These are phyloP conservation scores for Cyphellophora europaea DNA, from an alignment of 2,329 filamentous ascomycete genomes.

Conservation along the genomic window DNA sequence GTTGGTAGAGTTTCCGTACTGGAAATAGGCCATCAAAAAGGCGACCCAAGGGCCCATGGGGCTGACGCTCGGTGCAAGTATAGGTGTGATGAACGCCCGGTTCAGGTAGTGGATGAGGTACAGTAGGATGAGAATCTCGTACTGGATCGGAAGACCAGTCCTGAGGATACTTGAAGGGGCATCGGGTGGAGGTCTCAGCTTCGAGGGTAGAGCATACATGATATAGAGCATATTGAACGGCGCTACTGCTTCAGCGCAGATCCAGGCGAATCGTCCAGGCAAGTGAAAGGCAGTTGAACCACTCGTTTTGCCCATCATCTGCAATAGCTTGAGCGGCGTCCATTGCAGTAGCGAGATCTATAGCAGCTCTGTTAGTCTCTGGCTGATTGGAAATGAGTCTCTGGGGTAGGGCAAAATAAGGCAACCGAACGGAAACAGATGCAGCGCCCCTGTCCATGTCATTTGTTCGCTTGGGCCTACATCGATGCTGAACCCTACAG, in stretches of 20 bases:
- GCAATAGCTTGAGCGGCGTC: slow-evolving; percentile 34
- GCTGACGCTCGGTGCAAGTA: slow-evolving; percentile 82
- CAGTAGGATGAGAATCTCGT: slow-evolving; percentile 27
- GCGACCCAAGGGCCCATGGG: slow-evolving; percentile 69
- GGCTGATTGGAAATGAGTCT: no score
- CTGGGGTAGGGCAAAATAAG: slow-evolving; percentile 13
- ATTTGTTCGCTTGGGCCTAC: not conserved
- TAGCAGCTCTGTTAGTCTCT: not conserved
- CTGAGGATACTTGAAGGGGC: slow-evolving; percentile 10
- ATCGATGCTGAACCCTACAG: no score
- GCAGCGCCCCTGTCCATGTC: not conserved
- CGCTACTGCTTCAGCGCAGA: slow-evolving; percentile 76
- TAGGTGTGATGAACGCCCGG: slow-evolving; percentile 72
- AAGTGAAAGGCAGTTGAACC: slow-evolving; percentile 59
- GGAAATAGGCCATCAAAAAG: slow-evolving; percentile 58
- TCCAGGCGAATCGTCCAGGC: slow-evolving; percentile 81
- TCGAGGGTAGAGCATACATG: slow-evolving; percentile 57
- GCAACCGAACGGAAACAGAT: not conserved
- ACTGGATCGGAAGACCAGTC: slow-evolving; percentile 24
- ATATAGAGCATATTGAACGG: slow-evolving; percentile 71
- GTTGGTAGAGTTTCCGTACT: slow-evolving; percentile 68
- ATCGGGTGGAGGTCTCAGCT: slow-evolving; percentile 21
- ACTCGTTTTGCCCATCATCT: slow-evolving; percentile 90
- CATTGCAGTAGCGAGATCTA: slow-evolving; percentile 66
- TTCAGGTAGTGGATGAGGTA: slow-evolving; percentile 81